Conservation (phyloP, 2,329 filamentous ascomycete species). For the Talaromyces marneffei region DNA sequence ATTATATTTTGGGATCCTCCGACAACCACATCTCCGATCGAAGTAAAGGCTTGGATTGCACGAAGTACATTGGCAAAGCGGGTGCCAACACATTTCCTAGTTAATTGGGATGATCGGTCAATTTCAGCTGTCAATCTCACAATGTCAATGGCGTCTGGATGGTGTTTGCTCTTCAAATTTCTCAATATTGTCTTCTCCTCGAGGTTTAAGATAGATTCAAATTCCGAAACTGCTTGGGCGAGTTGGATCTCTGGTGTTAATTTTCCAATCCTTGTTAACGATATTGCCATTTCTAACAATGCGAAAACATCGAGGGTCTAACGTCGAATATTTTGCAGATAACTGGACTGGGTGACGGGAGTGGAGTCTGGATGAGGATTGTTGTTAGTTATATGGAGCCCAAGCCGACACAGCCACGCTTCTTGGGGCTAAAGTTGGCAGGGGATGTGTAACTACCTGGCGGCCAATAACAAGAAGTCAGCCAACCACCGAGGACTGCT, state of each 20-base stretch:
- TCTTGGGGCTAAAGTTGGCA: neutral
- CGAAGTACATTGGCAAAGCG: constrained; percentile 3
- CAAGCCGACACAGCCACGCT: neutral
- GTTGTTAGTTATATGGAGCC: no score
- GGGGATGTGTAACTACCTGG: neutral
- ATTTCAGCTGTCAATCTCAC: constrained; percentile 3
- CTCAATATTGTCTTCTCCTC: neutral
- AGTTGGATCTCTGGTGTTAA: constrained; percentile 3
- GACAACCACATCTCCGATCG: neutral
- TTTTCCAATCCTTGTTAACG: neutral
- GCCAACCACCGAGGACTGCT: neutral
- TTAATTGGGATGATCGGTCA: neutral
- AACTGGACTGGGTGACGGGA: neutral
- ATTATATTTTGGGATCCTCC: constrained; percentile 5
- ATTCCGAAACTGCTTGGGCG: constrained; percentile 3
- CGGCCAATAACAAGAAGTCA: neutral
- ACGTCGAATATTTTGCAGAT: neutral
- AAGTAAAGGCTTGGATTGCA: constrained; percentile 1
- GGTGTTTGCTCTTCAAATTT: neutral
- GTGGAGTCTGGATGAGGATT: neutral
- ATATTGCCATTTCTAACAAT: neutral
- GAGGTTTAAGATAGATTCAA: neutral
- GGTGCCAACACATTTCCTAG: neutral
- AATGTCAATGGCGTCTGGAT: constrained; percentile 2
- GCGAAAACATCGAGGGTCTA: neutral